These are phyloP conservation scores for Dysphania ambrosioides DNA, from an alignment of 148 eudicot species.

Conservation along the genomic window DNA sequence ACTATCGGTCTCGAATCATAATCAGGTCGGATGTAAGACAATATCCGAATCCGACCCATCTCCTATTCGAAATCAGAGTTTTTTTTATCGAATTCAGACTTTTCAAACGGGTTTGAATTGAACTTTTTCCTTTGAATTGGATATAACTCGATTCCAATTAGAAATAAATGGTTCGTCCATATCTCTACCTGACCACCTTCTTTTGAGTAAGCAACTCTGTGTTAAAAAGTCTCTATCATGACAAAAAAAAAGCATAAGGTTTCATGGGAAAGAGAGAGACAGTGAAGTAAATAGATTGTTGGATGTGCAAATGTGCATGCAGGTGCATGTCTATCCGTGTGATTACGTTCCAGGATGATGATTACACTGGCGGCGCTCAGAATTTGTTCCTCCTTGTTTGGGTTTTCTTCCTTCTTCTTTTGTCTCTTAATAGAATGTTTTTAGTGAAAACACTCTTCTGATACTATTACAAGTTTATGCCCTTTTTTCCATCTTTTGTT, in stretches of 20 bases:
- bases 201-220: background rate
- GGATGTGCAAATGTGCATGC: background rate
- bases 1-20: too few species aligned
- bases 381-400: slow-evolving; percentile 44
- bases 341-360: slow-evolving; percentile 31
- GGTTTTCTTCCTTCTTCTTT: background rate
- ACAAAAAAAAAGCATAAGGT: background rate
- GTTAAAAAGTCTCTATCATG: slow-evolving; percentile 14
- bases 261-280: background rate
- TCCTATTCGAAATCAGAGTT: too few species aligned
- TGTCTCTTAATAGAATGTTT: background rate
- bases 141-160: too few species aligned
- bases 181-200: too few species aligned
- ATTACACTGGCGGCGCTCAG: slow-evolving; percentile 65
- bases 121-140: too few species aligned
- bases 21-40: too few species aligned
- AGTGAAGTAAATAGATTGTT: background rate
- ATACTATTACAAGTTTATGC: too few species aligned
- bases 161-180: too few species aligned
- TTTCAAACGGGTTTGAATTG: too few species aligned
- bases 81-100: too few species aligned
- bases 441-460: too few species aligned
- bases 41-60: too few species aligned
- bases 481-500: background rate
- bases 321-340: slow-evolving; percentile 16